phyloP scores from a whole-genome alignment of 257 asterid species.

The Fraxinus anomala region DNA sequence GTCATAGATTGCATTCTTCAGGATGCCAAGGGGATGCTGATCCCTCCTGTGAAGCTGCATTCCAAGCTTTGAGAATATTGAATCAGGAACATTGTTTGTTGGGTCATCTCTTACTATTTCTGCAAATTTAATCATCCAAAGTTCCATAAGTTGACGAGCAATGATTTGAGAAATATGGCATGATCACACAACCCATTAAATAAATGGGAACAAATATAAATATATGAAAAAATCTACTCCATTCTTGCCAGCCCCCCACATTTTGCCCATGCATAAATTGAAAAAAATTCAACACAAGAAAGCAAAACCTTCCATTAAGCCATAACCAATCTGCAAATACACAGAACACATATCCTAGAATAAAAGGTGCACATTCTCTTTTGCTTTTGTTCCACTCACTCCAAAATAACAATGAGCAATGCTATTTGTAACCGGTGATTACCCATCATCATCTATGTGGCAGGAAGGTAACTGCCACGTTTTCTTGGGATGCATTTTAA shows the following conservation, averaged over 20 bases:
- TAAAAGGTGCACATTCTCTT: neutral
- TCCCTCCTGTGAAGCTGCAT: constrained; percentile 92
- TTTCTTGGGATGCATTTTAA: too few relatives aligned
- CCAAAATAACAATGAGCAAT: neutral
- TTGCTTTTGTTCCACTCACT: neutral
- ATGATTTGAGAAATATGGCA: neutral
- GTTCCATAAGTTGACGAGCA: neutral
- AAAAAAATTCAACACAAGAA: neutral
- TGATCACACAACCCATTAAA: neutral
- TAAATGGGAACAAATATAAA: neutral
- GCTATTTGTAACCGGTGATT: too few relatives aligned
- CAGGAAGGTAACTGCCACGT: too few relatives aligned
- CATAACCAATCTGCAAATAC: neutral
- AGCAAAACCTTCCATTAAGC: neutral
- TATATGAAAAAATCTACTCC: neutral
- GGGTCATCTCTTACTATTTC: constrained; percentile 92
- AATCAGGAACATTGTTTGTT: constrained; percentile 83
- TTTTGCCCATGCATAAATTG: neutral
- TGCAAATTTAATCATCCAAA: constrained; percentile 34
- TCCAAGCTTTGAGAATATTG: constrained; percentile 86
- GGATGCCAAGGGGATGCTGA: constrained; percentile 89
- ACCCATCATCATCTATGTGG: too few relatives aligned
- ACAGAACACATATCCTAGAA: neutral
- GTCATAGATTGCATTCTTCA: constrained; percentile 79
- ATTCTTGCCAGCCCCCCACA: neutral